Base-by-base conservation (phyloP, 345 rosid species). In the Dimocarpus longan region DNA sequence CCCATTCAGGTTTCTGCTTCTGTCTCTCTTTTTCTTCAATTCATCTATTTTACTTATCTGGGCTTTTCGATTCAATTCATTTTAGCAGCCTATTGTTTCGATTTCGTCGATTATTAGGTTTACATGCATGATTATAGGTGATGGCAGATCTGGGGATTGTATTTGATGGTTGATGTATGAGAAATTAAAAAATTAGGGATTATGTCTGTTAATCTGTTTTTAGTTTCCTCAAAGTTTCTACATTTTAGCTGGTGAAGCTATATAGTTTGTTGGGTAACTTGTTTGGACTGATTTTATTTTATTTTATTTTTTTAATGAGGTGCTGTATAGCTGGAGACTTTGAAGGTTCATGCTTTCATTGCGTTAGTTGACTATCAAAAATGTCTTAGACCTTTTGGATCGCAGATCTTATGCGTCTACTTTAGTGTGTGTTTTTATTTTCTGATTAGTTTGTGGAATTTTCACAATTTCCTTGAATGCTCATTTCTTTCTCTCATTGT, bases 91-190 rank as follows among this genome's bases (percentile, higher is more conserved):
- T 9, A 10, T 67, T 68, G 3, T 65, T 3, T 68, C n/a, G 44
- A 64, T 66, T 66, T 70, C 54, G 6, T 43, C 13, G 19, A 15
- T 37, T 67, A 26, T 52, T 39, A 19, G 32, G 56, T 56, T 65
- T 70, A 76, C 77, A 37, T 73, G 75, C 66, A 13, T 74, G 46
- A 22, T 75, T 78, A 7, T 46, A 52, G 69, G 84, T 62, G 73
- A 22, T 54, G 39, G 46, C 44, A 73, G 85, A 85, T 85, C 84
- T 85, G 78, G 73, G 22, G 43, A 15, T 32, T 74, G 24, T 75
- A 52, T 62, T 79, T 81, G 63, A 19, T 68, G 1, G 50, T 46
- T 73, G 60, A 73, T 64, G 66, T 60, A 26, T 59, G 48, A 74
- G 24, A 32, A 13, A n/a, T 22, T 22, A 64, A 67, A 67, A 9